A percentile compares a stretch with the other conserved stretches of the same genome.
phyloP scores from a whole-genome alignment of 768 basidiomycete genomes.

The Cubamyces sp. region DNA sequence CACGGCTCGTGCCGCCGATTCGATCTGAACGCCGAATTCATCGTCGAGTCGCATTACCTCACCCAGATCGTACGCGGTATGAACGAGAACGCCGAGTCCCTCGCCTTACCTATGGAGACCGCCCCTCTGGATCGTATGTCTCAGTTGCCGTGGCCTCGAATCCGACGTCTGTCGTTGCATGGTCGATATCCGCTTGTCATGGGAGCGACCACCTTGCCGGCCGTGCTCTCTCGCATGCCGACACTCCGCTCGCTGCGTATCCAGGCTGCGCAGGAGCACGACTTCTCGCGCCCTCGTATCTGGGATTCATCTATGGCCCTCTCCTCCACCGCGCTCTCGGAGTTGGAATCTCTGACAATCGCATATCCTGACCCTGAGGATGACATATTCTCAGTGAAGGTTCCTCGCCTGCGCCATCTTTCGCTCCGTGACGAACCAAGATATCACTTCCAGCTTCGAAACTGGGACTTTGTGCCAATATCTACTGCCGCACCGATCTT shows the following conservation, averaged over 20 bases:
- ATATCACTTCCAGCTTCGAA: background rate
- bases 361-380: conserved; percentile 5
- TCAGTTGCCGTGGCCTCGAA: background rate
- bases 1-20: too few relatives aligned
- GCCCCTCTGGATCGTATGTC: background rate
- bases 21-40: too few relatives aligned
- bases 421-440: conserved; percentile 4
- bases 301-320: background rate
- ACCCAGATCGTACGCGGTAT: background rate
- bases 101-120: background rate
- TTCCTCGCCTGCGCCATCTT: background rate
- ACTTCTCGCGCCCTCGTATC: background rate
- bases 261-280: background rate
- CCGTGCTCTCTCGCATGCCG: background rate
- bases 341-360: background rate
- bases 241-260: background rate
- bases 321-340: background rate
- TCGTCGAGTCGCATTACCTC: too few relatives aligned
- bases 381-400: background rate
- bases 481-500: background rate
- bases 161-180: background rate
- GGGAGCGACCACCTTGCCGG: background rate
- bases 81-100: background rate
- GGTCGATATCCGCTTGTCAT: background rate
- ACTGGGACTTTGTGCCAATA: too few relatives aligned